phyloP scores from a whole-genome alignment of 2,329 filamentous ascomycete genomes.

The Aureobasidium sp. region DNA sequence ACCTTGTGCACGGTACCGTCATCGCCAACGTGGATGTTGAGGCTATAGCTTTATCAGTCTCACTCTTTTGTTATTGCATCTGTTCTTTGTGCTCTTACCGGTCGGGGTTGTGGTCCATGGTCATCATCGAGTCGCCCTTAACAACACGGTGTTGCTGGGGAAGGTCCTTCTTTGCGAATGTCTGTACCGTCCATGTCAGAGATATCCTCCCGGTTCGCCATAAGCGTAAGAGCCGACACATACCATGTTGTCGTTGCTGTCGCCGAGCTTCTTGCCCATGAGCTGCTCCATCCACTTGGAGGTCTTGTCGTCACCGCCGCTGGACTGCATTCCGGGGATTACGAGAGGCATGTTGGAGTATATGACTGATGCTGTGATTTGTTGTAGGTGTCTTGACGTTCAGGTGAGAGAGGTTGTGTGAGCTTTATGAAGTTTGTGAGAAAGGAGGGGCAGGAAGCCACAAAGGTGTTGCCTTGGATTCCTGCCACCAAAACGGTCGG shows the following conservation, averaged over 20 bases:
- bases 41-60: conserved; percentile 17
- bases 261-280: conserved; percentile 44
- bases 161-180: conserved; percentile 42
- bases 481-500: conserved; percentile 7
- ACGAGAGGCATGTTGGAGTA: conserved; percentile 39
- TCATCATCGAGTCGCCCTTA: conserved; percentile 37
- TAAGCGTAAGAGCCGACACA: conserved; percentile 10
- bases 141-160: conserved; percentile 40
- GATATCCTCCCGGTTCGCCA: background rate
- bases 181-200: conserved; percentile 25
- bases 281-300: conserved; percentile 40
- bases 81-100: conserved; percentile 22
- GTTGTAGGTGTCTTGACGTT: background rate
- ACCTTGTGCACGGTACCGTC: conserved; percentile 42
- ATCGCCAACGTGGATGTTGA: conserved; percentile 42
- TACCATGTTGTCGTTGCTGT: conserved; percentile 37
- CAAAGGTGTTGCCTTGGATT: conserved; percentile 12
- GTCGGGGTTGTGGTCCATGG: conserved; percentile 40
- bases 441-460: background rate
- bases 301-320: conserved; percentile 31
- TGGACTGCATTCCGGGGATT: conserved; percentile 37
- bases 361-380: background rate
- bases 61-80: background rate
- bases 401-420: background rate
- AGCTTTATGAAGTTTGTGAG: background rate